A percentile compares a stretch with the other conserved stretches of the same genome.
Evolutionary conservation across 345 rosid species (phyloP).

Genomic region (Microthlaspi erraticum): DNA sequence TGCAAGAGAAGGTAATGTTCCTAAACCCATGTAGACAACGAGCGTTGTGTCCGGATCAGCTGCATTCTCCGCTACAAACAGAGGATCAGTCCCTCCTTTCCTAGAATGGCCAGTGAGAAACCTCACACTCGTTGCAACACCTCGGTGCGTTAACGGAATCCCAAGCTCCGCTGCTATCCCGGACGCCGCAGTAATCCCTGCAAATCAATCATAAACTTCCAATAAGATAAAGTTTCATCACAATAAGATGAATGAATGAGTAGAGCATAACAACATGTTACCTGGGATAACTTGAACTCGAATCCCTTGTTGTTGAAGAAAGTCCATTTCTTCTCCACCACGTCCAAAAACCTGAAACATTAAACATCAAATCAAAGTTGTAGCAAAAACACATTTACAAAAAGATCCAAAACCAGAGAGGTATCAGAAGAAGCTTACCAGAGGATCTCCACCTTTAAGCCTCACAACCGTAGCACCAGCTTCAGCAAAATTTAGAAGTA

Average conservation of each 20-base stretch:
- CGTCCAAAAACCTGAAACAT: conserved; percentile 93
- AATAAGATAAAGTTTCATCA: background rate
- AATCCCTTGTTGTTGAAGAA: conserved; percentile 87
- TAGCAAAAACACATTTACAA: background rate
- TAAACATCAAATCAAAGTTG: conserved; percentile 18
- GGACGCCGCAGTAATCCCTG: conserved; percentile 97
- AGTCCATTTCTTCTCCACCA: conserved; percentile 99
- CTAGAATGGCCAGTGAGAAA: conserved; percentile 93
- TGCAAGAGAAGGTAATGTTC: conserved; percentile 90
- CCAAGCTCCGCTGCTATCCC: conserved; percentile 97
- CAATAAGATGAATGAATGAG: background rate
- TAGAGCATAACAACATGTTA: conserved; percentile 31
- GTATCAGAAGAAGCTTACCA: conserved; percentile 55
- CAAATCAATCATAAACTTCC: conserved; percentile 21
- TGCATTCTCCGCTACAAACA: conserved; percentile 87
- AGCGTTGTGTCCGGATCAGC: conserved; percentile 91
- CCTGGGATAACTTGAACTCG: conserved; percentile 93
- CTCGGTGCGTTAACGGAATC: conserved; percentile 92
- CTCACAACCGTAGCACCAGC: conserved; percentile 96
- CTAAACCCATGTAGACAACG: conserved; percentile 94
- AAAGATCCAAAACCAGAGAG: background rate
- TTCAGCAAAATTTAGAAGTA: conserved; percentile 90
- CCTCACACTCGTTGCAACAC: conserved; percentile 85
- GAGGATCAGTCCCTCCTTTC: conserved; percentile 85
- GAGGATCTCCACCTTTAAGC: conserved; percentile 98